Conservation (phyloP, 176 grass and related monocot species). For the Thalia dealbata region DNA sequence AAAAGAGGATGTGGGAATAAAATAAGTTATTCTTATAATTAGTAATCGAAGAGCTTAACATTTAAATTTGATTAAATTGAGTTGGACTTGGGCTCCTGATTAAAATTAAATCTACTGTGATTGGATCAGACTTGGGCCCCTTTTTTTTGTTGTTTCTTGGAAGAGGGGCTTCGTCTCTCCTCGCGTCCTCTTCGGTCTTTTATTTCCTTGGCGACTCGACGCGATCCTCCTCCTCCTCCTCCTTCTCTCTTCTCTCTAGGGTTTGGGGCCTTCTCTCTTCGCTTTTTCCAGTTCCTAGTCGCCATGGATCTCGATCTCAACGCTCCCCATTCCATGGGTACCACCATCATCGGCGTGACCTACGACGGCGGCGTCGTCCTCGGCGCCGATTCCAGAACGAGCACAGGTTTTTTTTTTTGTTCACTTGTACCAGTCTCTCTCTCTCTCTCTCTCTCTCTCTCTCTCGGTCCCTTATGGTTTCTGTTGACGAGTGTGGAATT, state of each 20-base stretch:
- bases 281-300: not conserved
- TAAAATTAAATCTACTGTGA: no score
- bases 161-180: not conserved
- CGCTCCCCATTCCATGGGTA: conserved; percentile 49
- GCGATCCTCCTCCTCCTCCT: not conserved
- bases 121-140: no score
- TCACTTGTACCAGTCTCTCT: not conserved
- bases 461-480: not conserved
- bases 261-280: not conserved
- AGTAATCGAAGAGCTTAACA: no score
- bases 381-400: conserved; percentile 88
- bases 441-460: no score
- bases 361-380: conserved; percentile 78
- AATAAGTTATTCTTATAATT: no score
- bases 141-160: not conserved
- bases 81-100: no score
- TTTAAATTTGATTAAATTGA: no score
- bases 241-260: not conserved
- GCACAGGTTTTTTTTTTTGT: conserved; percentile 39
- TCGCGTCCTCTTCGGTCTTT: not conserved
- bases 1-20: no score
- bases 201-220: not conserved
- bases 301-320: conserved; percentile 30
- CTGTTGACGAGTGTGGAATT: not conserved
- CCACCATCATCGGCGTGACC: conserved; percentile 78